Percentiles rank a stretch among this genome's conserved stretches.
Evolutionary conservation across 1,284 basidiomycete genomes (phyloP).

Genomic region (Ustilago trichophora): DNA sequence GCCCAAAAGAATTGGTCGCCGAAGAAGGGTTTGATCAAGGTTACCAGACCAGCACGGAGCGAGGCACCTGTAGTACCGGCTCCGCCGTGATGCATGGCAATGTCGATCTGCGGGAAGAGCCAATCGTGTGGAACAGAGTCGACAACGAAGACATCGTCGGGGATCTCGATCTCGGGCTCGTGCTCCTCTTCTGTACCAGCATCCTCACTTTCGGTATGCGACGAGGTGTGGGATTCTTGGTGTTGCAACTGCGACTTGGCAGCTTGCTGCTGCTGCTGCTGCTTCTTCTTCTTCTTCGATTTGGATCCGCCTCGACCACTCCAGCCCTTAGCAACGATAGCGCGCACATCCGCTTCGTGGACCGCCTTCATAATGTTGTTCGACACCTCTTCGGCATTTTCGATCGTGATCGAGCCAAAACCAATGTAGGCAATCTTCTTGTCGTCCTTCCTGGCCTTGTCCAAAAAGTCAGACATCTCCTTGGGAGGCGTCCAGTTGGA

Average conservation of each 20-base stretch:
- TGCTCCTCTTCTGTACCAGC: constrained; percentile 26
- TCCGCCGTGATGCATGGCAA: constrained; percentile 73
- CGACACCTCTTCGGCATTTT: constrained; percentile 62
- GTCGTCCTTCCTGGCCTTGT: constrained; percentile 72
- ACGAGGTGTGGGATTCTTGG: constrained; percentile 1
- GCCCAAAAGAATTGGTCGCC: constrained; percentile 65
- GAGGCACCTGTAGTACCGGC: constrained; percentile 74
- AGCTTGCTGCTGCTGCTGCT: constrained; percentile 4
- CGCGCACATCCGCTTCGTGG: constrained; percentile 50
- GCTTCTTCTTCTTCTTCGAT: constrained; percentile 29
- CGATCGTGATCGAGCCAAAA: constrained; percentile 68
- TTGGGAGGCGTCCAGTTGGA: constrained; percentile 72
- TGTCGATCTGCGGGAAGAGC: constrained; percentile 44
- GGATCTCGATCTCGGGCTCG: constrained; percentile 63
- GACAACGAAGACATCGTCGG: constrained; percentile 60
- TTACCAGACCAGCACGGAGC: constrained; percentile 56
- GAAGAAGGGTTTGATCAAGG: constrained; percentile 63
- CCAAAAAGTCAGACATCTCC: constrained; percentile 72
- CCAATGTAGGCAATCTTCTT: constrained; percentile 68
- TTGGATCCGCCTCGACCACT: constrained; percentile 47
- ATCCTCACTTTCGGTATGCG: constrained; percentile 19
- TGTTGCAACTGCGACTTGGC: constrained; percentile 1
- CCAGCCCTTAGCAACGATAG: constrained; percentile 65
- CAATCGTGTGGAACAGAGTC: constrained; percentile 57
- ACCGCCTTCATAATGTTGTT: constrained; percentile 56